Evolutionary conservation across 2,329 filamentous ascomycete species (phyloP), one percentile per base, ranked within the genome.

Genomic region (Paracoccidioides brasiliensis): DNA sequence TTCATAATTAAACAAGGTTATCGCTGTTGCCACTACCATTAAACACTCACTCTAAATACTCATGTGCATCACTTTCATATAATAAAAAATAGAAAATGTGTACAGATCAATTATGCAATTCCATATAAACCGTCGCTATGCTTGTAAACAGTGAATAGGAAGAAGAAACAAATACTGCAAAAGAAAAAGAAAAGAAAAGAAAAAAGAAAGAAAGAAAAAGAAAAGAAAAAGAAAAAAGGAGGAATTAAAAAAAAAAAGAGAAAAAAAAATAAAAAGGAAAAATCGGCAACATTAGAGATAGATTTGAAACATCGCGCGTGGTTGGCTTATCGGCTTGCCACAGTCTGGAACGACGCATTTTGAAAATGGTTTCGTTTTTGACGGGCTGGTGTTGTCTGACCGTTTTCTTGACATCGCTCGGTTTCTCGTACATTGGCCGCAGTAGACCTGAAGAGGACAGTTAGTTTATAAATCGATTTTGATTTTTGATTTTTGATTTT

Each of bases 391-490:
- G 35, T 55, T 55, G 9, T 65, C 53, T 22, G 57, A 53, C 52
- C 69, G 71, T 56, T 69, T 72, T 3, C 64, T 64, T 41, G 69
- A 65, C 10, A 66, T 53, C 7, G 67, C 66, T 33, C 74, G 68
- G 53, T 75, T 68, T 32, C 63, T 69, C 14, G 72, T 68, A 60
- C 74, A 77, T 60, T 72, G 71, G 44, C 74, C 74, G 61, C 74
- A 77, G 57, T 76, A 77, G 10, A 76, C 74, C 74, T 77, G 28
- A 4, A 6, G 43, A 37, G 15, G 52, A 58, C 49, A 51, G 44
- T 58, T 22, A 56, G 48, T 43, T 3, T 54, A 35, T 50, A 33
- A 46, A 9, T 14, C 2, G 33, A 45, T 49, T 15, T 50, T 57
- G 35, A 45, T 22, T 22, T 22, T 22, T 22, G n/a, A 22, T 22